phyloP scores from a whole-genome alignment of 805 yeast genomes.

The Hermanozyma aechmeae region DNA sequence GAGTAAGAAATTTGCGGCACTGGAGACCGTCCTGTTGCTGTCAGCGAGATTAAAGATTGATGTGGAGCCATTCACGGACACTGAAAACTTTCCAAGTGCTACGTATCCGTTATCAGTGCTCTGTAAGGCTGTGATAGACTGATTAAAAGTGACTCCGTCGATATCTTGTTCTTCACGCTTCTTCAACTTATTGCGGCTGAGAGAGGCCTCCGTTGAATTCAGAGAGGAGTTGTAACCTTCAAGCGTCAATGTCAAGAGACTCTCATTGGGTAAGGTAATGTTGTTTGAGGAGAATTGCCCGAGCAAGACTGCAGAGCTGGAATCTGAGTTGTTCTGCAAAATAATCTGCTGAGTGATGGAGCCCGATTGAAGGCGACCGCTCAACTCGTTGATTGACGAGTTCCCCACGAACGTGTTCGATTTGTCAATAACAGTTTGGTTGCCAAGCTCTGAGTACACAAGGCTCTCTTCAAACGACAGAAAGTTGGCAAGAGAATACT shows the following conservation, averaged over 20 bases:
- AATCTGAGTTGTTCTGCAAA: conserved; percentile 10
- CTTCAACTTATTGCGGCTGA: conserved; percentile 3
- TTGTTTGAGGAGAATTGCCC: conserved; percentile 38
- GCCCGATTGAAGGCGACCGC: conserved; percentile 18
- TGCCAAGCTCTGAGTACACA: conserved; percentile 12
- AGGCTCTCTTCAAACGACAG: conserved; percentile 19
- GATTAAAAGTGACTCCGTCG: conserved; percentile 23
- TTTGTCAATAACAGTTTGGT: conserved; percentile 15
- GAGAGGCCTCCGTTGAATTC: conserved; percentile 16
- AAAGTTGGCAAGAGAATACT: conserved; percentile 67
- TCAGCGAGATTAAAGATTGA: conserved; percentile 17
- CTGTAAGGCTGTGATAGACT: conserved; percentile 15
- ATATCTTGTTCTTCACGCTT: conserved; percentile 12
- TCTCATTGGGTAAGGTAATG: conserved; percentile 15
- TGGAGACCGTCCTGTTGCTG: conserved; percentile 13
- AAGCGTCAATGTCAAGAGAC: conserved; percentile 19
- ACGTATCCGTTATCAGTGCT: conserved; percentile 14
- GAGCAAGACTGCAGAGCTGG: conserved; percentile 23
- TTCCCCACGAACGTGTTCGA: conserved; percentile 31
- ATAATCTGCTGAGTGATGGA: conserved; percentile 26
- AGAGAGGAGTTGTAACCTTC: conserved; percentile 21
- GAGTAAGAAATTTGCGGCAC: conserved; percentile 28
- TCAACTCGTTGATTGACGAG: conserved; percentile 28
- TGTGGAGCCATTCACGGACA: conserved; percentile 19
- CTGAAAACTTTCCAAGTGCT: conserved; percentile 22